Evolutionary conservation across 495 filamentous ascomycete genomes (phyloP).

Genomic region (Geoglossum glabrum): DNA sequence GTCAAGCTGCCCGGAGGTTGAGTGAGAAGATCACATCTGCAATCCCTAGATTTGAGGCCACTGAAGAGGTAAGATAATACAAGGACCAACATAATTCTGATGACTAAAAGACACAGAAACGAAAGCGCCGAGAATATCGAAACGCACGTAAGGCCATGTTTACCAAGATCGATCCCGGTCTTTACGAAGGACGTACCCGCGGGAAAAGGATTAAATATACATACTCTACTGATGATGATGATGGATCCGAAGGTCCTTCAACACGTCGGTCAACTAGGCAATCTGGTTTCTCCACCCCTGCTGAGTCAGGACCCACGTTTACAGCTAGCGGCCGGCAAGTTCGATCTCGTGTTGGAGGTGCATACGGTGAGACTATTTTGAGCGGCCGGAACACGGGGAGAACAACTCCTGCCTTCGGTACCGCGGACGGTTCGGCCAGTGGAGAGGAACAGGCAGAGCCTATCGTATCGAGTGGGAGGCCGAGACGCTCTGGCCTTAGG

Average conservation of each 20-base stretch:
- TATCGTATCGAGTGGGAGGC: conserved; percentile 8
- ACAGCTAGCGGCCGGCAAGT: conserved; percentile 86
- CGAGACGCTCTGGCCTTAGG: conserved; percentile 12
- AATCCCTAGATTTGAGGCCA: conserved; percentile 84
- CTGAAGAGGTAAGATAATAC: conserved; percentile 50
- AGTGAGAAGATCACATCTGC: conserved; percentile 58
- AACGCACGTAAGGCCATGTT: conserved; percentile 72
- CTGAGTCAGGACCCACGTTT: conserved; percentile 49
- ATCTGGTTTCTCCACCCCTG: conserved; percentile 49
- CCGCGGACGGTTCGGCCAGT: not conserved
- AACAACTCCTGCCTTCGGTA: conserved; percentile 11
- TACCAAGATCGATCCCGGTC: conserved; percentile 63
- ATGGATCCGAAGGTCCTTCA: conserved; percentile 46
- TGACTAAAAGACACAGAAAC: conserved; percentile 36
- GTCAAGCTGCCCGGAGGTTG: conserved; percentile 54
- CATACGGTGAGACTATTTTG: conserved; percentile 55
- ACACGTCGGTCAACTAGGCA: conserved; percentile 56
- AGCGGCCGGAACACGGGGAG: conserved; percentile 24
- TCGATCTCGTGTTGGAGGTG: conserved; percentile 46
- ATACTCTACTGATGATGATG: conserved; percentile 76
- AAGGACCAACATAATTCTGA: not conserved
- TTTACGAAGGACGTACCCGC: conserved; percentile 89
- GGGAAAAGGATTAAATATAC: conserved; percentile 94
- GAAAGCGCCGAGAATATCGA: conserved; percentile 80
- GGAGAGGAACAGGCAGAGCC: not conserved